Conservation (phyloP, 192 early-diverging fungal genomes). For the Bifiguratus adelaidae region DNA sequence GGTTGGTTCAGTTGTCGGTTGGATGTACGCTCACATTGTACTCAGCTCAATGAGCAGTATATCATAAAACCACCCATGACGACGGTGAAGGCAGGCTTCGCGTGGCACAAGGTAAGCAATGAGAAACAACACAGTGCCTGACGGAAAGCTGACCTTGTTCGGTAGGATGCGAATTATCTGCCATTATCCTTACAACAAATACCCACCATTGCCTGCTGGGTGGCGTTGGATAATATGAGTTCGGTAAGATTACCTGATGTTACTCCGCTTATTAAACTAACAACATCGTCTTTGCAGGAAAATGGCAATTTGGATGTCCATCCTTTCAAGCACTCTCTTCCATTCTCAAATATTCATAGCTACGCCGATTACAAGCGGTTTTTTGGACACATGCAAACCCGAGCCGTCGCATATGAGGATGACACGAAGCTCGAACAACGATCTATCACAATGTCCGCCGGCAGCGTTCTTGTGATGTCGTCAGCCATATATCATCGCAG, state of each 20-base stretch:
- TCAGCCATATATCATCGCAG: constrained; percentile 13
- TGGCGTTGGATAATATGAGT: constrained; percentile 15
- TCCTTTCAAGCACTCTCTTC: not conserved
- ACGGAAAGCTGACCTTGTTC: not conserved
- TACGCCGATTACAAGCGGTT: constrained; percentile 5
- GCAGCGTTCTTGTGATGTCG: constrained; percentile 18
- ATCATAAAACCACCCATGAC: constrained; percentile 23
- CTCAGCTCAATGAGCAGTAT: constrained; percentile 25
- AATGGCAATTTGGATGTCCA: not conserved
- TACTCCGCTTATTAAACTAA: not conserved
- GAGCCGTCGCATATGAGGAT: not conserved
- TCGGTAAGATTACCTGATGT: not conserved
- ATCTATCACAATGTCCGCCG: constrained; percentile 6
- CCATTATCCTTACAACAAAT: constrained; percentile 1
- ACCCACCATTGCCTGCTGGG: constrained; percentile 19
- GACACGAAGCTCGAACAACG: not conserved
- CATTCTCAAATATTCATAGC: not conserved
- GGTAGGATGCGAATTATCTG: constrained; percentile 19
- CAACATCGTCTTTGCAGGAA: not conserved
- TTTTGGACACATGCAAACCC: not conserved
- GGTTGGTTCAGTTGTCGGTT: constrained; percentile 5
- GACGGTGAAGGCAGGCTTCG: constrained; percentile 7
- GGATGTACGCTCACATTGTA: not conserved
- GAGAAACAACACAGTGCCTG: too few species aligned
- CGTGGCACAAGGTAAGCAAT: constrained; percentile 19